A percentile compares a stretch with the other conserved stretches of the same genome.
These are phyloP conservation scores for Ceratobasidium papillatum DNA, from an alignment of 1,284 basidiomycete species.

Conservation along the genomic window DNA sequence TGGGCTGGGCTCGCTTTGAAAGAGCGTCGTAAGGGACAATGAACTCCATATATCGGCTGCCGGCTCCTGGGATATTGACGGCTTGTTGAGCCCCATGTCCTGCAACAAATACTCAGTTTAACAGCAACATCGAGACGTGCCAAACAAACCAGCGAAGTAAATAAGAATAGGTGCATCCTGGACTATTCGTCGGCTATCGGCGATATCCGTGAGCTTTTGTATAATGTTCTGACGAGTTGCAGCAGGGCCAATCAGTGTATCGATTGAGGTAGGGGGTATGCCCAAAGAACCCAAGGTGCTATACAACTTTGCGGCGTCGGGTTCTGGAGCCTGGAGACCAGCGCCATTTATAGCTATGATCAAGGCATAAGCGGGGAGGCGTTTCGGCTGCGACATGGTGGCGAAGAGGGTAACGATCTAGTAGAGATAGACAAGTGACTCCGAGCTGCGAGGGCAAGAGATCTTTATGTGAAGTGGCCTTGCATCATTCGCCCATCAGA, in stretches of 20 bases:
- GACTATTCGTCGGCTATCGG: background rate
- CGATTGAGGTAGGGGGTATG: background rate
- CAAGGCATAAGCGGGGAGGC: conserved; percentile 17
- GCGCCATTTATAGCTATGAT: conserved; percentile 30
- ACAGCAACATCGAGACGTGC: background rate
- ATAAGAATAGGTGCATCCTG: conserved; percentile 18
- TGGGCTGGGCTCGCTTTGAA: background rate
- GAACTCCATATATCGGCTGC: background rate
- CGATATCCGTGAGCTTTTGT: conserved; percentile 4
- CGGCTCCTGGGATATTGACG: background rate
- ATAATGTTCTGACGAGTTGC: conserved; percentile 35
- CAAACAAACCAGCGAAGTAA: conserved; percentile 23
- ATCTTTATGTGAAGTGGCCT: background rate
- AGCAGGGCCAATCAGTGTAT: conserved; percentile 4
- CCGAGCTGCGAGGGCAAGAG: background rate
- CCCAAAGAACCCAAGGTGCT: conserved; percentile 2
- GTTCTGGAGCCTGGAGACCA: conserved; percentile 18
- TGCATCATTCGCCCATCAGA: background rate
- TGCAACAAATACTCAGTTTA: too few species aligned
- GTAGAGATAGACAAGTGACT: background rate
- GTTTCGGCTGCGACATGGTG: background rate
- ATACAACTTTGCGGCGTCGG: background rate
- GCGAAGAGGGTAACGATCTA: background rate
- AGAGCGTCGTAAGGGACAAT: conserved; percentile 23
- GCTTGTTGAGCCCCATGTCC: background rate